Conservation (phyloP, 1,139 yeast species). For the Kluyveromyces sp. region DNA sequence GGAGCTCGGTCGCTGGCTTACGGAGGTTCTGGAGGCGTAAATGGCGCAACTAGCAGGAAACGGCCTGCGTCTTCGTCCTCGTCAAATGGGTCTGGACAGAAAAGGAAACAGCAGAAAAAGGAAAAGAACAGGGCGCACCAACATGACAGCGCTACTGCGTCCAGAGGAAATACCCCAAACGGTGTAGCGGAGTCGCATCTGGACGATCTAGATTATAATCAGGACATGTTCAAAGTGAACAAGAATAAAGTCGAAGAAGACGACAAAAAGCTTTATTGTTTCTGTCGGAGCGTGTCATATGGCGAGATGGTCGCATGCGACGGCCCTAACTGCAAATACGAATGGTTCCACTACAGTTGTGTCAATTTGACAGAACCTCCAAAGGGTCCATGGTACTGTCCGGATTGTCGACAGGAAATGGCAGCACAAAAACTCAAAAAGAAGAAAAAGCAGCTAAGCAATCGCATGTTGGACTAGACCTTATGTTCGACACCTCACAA, state of each 20-base stretch:
- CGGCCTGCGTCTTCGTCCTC: slow-evolving; percentile 12
- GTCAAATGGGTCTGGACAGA: slow-evolving; percentile 13
- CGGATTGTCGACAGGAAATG: slow-evolving; percentile 41
- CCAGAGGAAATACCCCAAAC: slow-evolving; percentile 11
- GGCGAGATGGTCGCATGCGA: slow-evolving; percentile 82
- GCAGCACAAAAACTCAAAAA: slow-evolving; percentile 24
- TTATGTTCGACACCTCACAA: no score
- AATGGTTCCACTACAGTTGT: slow-evolving; percentile 77
- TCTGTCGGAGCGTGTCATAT: slow-evolving; percentile 61
- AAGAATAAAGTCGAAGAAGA: slow-evolving; percentile 32
- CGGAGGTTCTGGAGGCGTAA: slow-evolving; percentile 22
- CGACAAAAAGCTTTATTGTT: slow-evolving; percentile 50
- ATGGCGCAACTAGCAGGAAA: slow-evolving; percentile 21
- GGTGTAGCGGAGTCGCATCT: slow-evolving; percentile 13
- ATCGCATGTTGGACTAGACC: no score
- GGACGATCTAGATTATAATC: slow-evolving; percentile 20
- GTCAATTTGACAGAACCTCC: slow-evolving; percentile 66
- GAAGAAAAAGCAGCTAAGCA: slow-evolving; percentile 13
- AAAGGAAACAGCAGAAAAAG: slow-evolving; percentile 20
- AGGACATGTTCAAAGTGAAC: slow-evolving; percentile 20
- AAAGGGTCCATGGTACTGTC: slow-evolving; percentile 69
- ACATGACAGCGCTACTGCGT: slow-evolving; percentile 8
- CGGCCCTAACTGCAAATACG: slow-evolving; percentile 58
- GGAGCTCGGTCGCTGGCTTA: slow-evolving; percentile 27
- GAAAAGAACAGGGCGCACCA: slow-evolving; percentile 15